Evolutionary conservation across 306 rosid species (phyloP).

Genomic region (Potentilla sterilis): DNA sequence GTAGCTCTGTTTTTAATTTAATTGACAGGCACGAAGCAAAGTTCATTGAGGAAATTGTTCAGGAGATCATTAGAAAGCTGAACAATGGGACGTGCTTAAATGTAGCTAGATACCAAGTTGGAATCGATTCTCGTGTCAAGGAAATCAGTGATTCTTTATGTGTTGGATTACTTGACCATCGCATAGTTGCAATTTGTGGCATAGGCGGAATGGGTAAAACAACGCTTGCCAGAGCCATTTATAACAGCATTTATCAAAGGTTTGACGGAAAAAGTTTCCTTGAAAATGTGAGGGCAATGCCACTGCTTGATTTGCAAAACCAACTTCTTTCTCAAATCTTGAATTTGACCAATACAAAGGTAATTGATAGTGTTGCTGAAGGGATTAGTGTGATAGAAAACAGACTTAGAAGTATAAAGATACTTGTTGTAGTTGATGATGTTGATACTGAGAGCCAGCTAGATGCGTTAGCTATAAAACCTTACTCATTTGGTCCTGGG

Average conservation of each 20-base stretch:
- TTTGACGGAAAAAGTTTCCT: constrained; percentile 22
- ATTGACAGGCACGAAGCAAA: background rate
- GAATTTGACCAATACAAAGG: background rate
- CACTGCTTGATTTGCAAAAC: constrained; percentile 11
- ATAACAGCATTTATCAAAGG: background rate
- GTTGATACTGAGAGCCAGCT: background rate
- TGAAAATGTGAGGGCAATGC: constrained; percentile 5
- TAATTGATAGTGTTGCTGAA: background rate
- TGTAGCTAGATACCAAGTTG: background rate
- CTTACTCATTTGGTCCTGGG: constrained; percentile 17
- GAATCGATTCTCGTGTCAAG: background rate
- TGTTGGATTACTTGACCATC: no score
- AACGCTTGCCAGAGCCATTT: constrained; percentile 23
- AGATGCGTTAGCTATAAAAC: background rate
- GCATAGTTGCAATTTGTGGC: constrained; percentile 15
- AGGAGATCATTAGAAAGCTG: background rate
- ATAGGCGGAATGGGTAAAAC: constrained; percentile 32
- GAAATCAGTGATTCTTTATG: no score
- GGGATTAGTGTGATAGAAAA: constrained; percentile 2
- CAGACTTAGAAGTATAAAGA: background rate
- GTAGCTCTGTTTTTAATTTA: no score
- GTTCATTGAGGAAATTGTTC: background rate
- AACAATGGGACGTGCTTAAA: no score
- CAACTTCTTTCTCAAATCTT: constrained; percentile 16
- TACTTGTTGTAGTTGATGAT: constrained; percentile 18